Percentiles rank a stretch among this genome's conserved stretches.
Evolutionary conservation across 2,329 filamentous ascomycete genomes (phyloP).

Genomic region (Phialophora macrospora): DNA sequence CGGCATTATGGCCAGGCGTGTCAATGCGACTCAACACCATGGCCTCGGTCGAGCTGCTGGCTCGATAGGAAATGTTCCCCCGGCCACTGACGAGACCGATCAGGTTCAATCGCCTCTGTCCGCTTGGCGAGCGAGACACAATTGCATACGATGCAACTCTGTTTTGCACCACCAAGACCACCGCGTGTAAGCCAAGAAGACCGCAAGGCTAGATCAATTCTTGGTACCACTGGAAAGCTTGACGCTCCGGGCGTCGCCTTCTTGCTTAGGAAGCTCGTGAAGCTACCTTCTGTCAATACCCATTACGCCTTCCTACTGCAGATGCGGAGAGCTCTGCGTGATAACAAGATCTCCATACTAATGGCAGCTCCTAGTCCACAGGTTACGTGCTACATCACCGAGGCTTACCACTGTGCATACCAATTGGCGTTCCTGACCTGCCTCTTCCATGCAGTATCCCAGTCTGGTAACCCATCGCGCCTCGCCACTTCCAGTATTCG

Average conservation of each 20-base stretch:
- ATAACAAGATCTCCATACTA: conserved; percentile 2
- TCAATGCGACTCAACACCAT: not conserved
- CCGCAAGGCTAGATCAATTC: conserved; percentile 15
- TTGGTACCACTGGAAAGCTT: conserved; percentile 17
- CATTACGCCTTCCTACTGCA: conserved; percentile 3
- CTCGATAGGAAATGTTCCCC: not conserved
- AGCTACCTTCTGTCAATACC: not conserved
- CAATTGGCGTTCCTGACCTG: conserved; percentile 1
- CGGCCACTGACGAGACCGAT: not conserved
- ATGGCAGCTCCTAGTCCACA: not conserved
- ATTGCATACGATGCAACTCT: conserved; percentile 14
- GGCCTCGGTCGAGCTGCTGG: not conserved
- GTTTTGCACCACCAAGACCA: conserved; percentile 14
- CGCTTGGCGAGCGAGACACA: conserved; percentile 5
- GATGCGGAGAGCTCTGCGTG: not conserved
- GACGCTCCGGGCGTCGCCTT: conserved; percentile 1
- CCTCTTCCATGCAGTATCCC: conserved; percentile 5
- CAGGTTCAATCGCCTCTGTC: not conserved
- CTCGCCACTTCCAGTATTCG: not conserved
- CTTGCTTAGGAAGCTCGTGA: conserved; percentile 8
- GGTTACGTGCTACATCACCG: not conserved
- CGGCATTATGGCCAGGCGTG: not conserved
- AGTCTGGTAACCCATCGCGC: not conserved
- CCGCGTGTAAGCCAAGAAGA: conserved; percentile 4
- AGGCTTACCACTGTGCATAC: not conserved